Evolutionary conservation across 1,284 basidiomycete species (phyloP).

Genomic region (Ganoderma lucidum): DNA sequence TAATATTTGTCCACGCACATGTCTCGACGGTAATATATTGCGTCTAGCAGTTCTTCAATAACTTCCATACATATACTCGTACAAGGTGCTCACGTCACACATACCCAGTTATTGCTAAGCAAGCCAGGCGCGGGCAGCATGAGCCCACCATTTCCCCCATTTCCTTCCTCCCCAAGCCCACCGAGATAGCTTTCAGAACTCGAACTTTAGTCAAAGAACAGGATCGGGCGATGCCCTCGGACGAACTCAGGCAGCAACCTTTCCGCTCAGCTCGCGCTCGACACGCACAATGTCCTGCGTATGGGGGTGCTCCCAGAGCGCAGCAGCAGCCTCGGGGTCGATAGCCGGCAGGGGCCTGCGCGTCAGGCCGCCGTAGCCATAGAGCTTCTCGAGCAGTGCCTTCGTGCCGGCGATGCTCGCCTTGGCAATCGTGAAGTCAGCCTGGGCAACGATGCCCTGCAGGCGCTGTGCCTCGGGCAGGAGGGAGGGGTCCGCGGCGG

Average conservation of each 20-base stretch:
- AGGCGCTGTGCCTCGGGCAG: constrained; percentile 78
- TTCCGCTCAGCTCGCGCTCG: constrained; percentile 67
- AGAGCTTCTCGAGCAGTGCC: constrained; percentile 74
- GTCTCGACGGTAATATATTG: not conserved
- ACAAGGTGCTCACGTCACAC: not conserved
- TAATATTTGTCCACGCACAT: not conserved
- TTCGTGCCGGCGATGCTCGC: constrained; percentile 86
- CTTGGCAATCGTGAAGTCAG: constrained; percentile 83
- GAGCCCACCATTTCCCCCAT: not conserved
- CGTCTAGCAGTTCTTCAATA: not conserved
- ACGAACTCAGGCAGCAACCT: constrained; percentile 31
- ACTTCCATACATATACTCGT: not conserved
- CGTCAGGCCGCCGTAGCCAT: constrained; percentile 81
- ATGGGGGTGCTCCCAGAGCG: constrained; percentile 76
- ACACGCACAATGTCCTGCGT: constrained; percentile 71
- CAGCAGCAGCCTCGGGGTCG: constrained; percentile 57
- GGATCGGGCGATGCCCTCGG: not conserved
- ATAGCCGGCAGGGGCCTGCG: constrained; percentile 81
- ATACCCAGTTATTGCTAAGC: not conserved
- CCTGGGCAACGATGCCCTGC: constrained; percentile 82
- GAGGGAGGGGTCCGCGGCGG: constrained; percentile 58
- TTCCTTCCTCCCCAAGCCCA: not conserved
- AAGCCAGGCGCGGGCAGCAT: not conserved
- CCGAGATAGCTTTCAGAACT: not conserved
- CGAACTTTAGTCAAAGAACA: not conserved